Evolutionary conservation across 2,329 filamentous ascomycete genomes (phyloP), one percentile per base, ranked within the genome.

Genomic region (Aspergillus costaricaensis): DNA sequence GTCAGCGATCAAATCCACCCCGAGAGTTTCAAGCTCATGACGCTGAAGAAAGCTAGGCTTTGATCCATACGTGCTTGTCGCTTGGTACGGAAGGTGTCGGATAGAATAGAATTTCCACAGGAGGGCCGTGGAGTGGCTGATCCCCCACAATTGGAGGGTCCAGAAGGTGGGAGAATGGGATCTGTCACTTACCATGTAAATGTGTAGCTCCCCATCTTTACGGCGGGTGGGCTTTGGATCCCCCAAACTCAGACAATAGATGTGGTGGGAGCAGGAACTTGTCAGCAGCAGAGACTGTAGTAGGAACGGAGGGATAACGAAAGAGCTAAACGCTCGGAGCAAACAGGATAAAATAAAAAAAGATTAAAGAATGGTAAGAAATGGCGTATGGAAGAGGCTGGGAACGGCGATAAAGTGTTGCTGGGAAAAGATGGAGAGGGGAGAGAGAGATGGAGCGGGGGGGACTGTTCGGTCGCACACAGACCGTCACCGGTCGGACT

Each of bases 161-260:
- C 17, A 30, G 17, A 38, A 10, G 43, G 3, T 41, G 47, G 30
- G 8, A 23, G 25, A 41, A 30, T 27, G 36, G 25, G 54, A 49
- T 21, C 17, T 14, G 32, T 50, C 5, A 73, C 74, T 70, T 63
- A 77, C 74, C 75, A 77, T 68, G 68, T 68, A 58, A 77, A 77
- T n/a, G 69, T 72, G 67, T 69, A 76, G 55, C 65, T 74, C 39
- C 72, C 70, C 74, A 76, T 76, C 39, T 58, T 63, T n/a, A 38
- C 17, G 17, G 39, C 58, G 30, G 32, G 38, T 30, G 14, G 27
- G 59, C 32, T 36, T 55, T 57, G 32, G 53, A 27, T 53, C 25
- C 43, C 47, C 19, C 47, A 49, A 36, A 23, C 23, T 41, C 23
- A 30, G 21, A 43, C 36, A 59, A 52, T 12, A 55, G 19, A 27